phyloP scores from a whole-genome alignment of 1,284 basidiomycete species.

The Bondarzewia mesenterica region DNA sequence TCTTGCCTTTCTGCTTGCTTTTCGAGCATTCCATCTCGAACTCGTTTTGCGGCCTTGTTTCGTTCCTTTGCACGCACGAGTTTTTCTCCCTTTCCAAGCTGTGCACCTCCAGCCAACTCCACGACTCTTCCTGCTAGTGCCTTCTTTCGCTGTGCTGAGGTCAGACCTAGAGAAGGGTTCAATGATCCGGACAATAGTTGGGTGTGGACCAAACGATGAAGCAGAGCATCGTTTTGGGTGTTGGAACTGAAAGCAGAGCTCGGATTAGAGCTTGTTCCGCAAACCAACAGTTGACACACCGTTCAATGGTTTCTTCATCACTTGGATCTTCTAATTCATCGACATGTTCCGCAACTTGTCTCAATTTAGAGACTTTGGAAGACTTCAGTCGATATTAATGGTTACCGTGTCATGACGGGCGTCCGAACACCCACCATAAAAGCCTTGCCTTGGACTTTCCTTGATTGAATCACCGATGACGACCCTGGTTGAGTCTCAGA shows the following conservation, averaged over 20 bases:
- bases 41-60: constrained; percentile 57
- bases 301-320: constrained; percentile 26
- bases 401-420: constrained; percentile 13
- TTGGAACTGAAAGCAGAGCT: constrained; percentile 47
- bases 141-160: constrained; percentile 57
- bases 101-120: constrained; percentile 56
- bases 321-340: constrained; percentile 23
- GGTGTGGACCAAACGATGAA: constrained; percentile 73
- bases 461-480: constrained; percentile 15
- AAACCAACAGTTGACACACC: neutral
- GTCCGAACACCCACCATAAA: constrained; percentile 52
- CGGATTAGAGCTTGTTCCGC: constrained; percentile 2
- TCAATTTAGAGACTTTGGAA: constrained; percentile 61
- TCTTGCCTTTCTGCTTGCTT: constrained; percentile 51
- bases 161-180: constrained; percentile 49
- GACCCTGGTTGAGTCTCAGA: constrained; percentile 29
- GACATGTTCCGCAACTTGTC: constrained; percentile 21
- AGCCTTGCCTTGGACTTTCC: constrained; percentile 44
- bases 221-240: constrained; percentile 62
- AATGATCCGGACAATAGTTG: constrained; percentile 65
- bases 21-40: constrained; percentile 56
- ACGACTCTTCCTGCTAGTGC: constrained; percentile 67
- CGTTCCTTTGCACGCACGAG: constrained; percentile 49
- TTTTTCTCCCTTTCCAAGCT: constrained; percentile 65
- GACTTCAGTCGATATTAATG: constrained; percentile 37